A percentile compares a stretch with the other conserved stretches of the same genome.
Conservation (phyloP, 2,329 filamentous ascomycete species). For the Claviceps humidiphila region DNA sequence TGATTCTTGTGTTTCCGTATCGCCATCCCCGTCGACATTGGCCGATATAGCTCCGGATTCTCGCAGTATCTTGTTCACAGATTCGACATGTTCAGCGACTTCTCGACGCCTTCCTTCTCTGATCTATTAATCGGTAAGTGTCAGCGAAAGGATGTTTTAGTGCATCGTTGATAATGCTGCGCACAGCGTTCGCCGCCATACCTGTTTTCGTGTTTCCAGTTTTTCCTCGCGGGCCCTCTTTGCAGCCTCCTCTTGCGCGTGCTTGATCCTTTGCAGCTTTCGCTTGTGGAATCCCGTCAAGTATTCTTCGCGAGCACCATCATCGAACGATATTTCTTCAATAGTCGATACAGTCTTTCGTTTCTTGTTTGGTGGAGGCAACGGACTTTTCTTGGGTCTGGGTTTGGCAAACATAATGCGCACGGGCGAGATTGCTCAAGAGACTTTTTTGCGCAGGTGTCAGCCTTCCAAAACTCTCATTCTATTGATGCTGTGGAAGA, state of each 20-base stretch:
- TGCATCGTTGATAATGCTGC: not conserved
- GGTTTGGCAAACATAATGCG: conserved; percentile 40
- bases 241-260: conserved; percentile 69
- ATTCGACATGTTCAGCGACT: conserved; percentile 67
- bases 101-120: conserved; percentile 72
- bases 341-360: conserved; percentile 46
- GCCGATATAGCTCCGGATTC: conserved; percentile 37
- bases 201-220: conserved; percentile 61
- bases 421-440: not conserved
- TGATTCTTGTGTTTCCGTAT: conserved; percentile 23
- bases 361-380: conserved; percentile 51
- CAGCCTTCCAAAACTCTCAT: not conserved
- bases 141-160: not conserved
- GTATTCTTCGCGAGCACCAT: conserved; percentile 66
- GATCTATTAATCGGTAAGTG: conserved; percentile 38
- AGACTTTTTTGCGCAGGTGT: not conserved
- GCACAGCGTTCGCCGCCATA: conserved; percentile 24
- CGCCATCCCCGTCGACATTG: conserved; percentile 23
- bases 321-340: conserved; percentile 80
- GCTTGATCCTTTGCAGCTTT: conserved; percentile 72
- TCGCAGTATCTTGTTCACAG: conserved; percentile 57
- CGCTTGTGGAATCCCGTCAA: conserved; percentile 95
- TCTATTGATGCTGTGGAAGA: not conserved
- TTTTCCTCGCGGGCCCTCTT: conserved; percentile 68
- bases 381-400: conserved; percentile 41